phyloP scores from a whole-genome alignment of 768 basidiomycete genomes.

The Leccinum olivaceopallidum region DNA sequence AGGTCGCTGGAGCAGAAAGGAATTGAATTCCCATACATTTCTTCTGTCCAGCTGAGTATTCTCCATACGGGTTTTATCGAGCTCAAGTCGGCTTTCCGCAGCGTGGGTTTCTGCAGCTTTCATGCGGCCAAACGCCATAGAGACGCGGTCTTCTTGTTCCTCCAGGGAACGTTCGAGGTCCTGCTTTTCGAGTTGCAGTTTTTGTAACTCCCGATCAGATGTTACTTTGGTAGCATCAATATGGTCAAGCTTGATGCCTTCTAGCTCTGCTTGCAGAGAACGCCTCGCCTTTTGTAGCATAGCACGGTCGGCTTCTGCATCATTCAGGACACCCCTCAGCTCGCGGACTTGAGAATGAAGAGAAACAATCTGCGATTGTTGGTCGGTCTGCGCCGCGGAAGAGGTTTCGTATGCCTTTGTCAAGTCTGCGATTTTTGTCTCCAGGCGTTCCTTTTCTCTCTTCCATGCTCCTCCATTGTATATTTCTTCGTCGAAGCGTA shows the following conservation, averaged over 20 bases:
- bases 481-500: conserved; percentile 75
- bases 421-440: conserved; percentile 76
- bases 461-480: conserved; percentile 81
- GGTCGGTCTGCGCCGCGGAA: conserved; percentile 70
- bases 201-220: conserved; percentile 73
- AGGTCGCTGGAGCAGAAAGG: not conserved
- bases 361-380: conserved; percentile 80
- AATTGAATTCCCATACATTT: conserved; percentile 53
- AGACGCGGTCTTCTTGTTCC: conserved; percentile 73
- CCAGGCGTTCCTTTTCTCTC: conserved; percentile 85
- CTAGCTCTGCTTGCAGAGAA: conserved; percentile 76
- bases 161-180: conserved; percentile 77
- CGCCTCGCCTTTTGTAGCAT: conserved; percentile 82
- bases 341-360: conserved; percentile 87
- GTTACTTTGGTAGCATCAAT: conserved; percentile 69
- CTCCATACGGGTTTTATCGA: conserved; percentile 75
- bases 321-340: conserved; percentile 76
- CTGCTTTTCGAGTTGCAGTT: conserved; percentile 76
- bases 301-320: conserved; percentile 79
- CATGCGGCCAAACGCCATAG: conserved; percentile 73
- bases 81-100: conserved; percentile 72
- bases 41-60: conserved; percentile 78
- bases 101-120: conserved; percentile 80
- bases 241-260: conserved; percentile 75
- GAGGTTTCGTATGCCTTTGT: conserved; percentile 77